A percentile compares a stretch with the other conserved stretches of the same genome.
Evolutionary conservation across 805 yeast species (phyloP).

Genomic region (Saturnispora hagleri): DNA sequence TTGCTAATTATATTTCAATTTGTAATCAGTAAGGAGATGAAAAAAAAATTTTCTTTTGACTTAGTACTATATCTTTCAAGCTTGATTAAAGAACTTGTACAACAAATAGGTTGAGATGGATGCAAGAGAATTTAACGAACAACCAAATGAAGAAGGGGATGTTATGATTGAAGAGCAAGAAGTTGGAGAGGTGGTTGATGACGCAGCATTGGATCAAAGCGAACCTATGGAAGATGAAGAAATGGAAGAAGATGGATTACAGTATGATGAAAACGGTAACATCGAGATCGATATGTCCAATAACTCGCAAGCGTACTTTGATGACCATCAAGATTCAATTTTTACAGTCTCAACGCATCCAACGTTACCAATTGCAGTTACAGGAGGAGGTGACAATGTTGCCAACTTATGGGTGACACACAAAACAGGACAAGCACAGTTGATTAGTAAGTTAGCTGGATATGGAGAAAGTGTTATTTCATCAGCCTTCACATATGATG

Average conservation of each 20-base stretch:
- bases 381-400: conserved; percentile 92
- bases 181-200: conserved; percentile 28
- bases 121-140: conserved; percentile 3
- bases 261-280: conserved; percentile 36
- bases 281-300: conserved; percentile 81
- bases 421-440: conserved; percentile 62
- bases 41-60: not conserved
- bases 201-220: conserved; percentile 32
- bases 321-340: conserved; percentile 80
- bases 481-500: conserved; percentile 78
- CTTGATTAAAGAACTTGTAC: not conserved
- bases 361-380: conserved; percentile 69
- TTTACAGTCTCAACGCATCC: conserved; percentile 82
- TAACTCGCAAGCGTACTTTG: conserved; percentile 85
- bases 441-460: conserved; percentile 67
- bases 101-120: not conserved
- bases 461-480: conserved; percentile 84
- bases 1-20: not conserved
- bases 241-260: conserved; percentile 9
- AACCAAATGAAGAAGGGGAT: conserved; percentile 16
- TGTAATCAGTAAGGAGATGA: not conserved
- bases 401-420: conserved; percentile 92
- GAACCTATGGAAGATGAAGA: conserved; percentile 26
- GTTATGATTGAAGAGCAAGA: conserved; percentile 24
- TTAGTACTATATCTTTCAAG: not conserved